Base-by-base conservation (phyloP, 2,329 filamentous ascomycete species). In the Plectosphaerella plurivora region DNA sequence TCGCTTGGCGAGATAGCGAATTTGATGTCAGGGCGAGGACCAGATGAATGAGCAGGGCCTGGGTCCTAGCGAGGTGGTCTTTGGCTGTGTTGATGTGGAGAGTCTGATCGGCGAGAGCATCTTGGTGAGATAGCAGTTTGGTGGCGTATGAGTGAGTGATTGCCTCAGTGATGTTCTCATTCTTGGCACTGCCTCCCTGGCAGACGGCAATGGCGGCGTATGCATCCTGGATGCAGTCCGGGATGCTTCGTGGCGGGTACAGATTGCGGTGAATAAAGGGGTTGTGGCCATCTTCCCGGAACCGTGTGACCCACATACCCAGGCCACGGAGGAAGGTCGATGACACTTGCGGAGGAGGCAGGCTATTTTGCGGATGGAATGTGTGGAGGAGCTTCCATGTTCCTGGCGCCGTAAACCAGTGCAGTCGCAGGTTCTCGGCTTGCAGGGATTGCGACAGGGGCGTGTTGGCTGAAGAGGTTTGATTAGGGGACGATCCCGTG, bases 201-300 rank as follows among this genome's bases (percentile, higher is more conserved):
- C 49, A 41, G 18, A 55, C 28, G 12, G 54, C 54, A 18, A 55
- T 47, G 46, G 54, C 54, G n/a, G 52, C 45, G 25, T 54, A 55
- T 3, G 57, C 59, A 15, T 57, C 57, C 36, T 61, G 57, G 2
- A 60, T 42, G 42, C 47, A 58, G 16, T 35, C 18, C 0, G 60
- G 59, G 36, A 59, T 51, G 7, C n/a, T 48, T 6, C 53, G 37
- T 7, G 51, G 46, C 28, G 55, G 51, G 25, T 66, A 66, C 1
- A 62, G 48, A 9, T 46, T 50, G 10, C 48, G 18, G 39, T 63
- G 61, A 44, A 63, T 62, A 45, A 63, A 63, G 4, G 57, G 54
- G 41, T 57, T 60, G 42, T 51, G 57, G 10, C 59, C 56, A 42
- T 50, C 53, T 11, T 51, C 47, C 36, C 57, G 49, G 59, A 60